phyloP scores from a whole-genome alignment of 2,329 filamentous ascomycete genomes.

The Apiospora marii region DNA sequence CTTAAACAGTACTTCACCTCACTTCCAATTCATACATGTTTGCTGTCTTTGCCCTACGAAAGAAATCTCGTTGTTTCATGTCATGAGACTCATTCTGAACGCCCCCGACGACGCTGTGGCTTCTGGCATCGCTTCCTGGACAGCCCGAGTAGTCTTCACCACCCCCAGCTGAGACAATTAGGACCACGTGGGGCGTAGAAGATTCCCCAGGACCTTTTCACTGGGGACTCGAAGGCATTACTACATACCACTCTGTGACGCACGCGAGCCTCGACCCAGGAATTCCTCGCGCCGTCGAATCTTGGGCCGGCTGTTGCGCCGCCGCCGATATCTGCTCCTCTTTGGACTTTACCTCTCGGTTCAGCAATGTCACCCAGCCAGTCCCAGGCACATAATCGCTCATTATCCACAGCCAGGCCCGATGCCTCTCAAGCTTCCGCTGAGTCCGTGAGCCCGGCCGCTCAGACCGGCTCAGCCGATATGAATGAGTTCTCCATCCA shows the following conservation, averaged over 20 bases:
- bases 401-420: slow-evolving; percentile 28
- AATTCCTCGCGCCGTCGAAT: background rate
- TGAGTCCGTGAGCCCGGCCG: slow-evolving; percentile 41
- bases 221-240: background rate
- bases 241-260: background rate
- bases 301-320: background rate
- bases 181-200: slow-evolving; percentile 4
- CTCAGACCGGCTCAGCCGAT: slow-evolving; percentile 43
- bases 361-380: slow-evolving; percentile 52
- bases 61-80: slow-evolving; percentile 33
- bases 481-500: slow-evolving; percentile 49
- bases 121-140: slow-evolving; percentile 40
- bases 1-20: slow-evolving; percentile 15
- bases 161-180: slow-evolving; percentile 15
- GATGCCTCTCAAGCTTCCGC: slow-evolving; percentile 44
- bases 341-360: background rate
- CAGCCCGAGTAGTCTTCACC: slow-evolving; percentile 34
- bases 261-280: background rate
- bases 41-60: slow-evolving; percentile 28
- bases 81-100: slow-evolving; percentile 38
- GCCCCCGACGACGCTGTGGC: slow-evolving; percentile 33
- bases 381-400: slow-evolving; percentile 31
- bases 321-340: background rate
- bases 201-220: slow-evolving; percentile 4
- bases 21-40: slow-evolving; percentile 22